These are phyloP conservation scores for Rhodocollybia butyracea DNA, from an alignment of 768 basidiomycete species.

Conservation along the genomic window DNA sequence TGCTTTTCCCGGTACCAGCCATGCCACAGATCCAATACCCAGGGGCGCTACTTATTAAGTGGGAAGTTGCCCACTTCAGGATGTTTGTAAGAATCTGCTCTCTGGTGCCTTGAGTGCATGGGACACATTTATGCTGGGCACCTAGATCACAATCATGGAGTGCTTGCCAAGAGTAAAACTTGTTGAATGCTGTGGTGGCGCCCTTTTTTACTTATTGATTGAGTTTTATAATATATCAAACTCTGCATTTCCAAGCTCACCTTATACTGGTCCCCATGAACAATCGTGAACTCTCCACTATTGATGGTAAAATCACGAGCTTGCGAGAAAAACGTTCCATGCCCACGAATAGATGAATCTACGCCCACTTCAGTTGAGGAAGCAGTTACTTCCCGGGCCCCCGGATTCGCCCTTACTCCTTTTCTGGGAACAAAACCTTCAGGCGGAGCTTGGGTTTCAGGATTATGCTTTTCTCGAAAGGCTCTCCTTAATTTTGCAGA, in stretches of 20 bases:
- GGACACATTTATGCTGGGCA: background rate
- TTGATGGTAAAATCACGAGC: background rate
- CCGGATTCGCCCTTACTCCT: too few species aligned
- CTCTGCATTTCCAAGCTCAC: background rate
- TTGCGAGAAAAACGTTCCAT: background rate
- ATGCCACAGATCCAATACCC: constrained; percentile 4
- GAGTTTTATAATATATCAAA: background rate
- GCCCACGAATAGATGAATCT: too few species aligned
- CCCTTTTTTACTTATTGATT: background rate
- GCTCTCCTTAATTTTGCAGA: too few species aligned
- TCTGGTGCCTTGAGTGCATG: background rate
- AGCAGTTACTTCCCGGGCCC: too few species aligned
- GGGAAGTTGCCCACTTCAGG: background rate
- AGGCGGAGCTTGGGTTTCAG: too few species aligned
- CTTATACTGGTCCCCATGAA: background rate
- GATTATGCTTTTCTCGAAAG: too few species aligned
- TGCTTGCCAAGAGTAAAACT: background rate
- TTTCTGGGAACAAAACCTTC: too few species aligned
- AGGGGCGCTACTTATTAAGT: background rate
- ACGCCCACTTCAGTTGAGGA: too few species aligned
- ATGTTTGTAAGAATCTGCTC: background rate
- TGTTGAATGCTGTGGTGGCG: background rate
- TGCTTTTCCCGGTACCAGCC: constrained; percentile 4
- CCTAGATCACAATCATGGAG: constrained; percentile 1
- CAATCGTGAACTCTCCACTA: background rate